Evolutionary conservation across 2,329 filamentous ascomycete species (phyloP).

Genomic region (Nigrospora osmanthi): DNA sequence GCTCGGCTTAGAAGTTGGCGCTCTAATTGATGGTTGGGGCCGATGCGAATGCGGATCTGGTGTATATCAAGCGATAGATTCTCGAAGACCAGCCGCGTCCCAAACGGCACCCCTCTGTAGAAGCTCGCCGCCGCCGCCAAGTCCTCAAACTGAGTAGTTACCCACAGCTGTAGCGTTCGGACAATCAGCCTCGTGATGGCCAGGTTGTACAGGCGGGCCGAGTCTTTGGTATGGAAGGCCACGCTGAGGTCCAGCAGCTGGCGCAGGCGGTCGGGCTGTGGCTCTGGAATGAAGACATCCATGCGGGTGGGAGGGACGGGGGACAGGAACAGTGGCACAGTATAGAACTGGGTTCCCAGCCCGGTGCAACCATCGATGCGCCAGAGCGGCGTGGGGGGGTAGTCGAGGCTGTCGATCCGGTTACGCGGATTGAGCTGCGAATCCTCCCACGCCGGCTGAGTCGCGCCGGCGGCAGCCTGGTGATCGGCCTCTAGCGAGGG

Average conservation of each 20-base stretch:
- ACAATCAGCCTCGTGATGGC: constrained; percentile 47
- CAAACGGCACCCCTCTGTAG: constrained; percentile 45
- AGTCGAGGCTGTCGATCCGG: constrained; percentile 47
- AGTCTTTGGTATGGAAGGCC: constrained; percentile 49
- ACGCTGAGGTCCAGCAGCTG: constrained; percentile 38
- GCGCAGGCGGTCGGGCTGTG: constrained; percentile 32
- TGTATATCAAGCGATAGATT: constrained; percentile 38
- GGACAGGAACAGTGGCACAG: constrained; percentile 42
- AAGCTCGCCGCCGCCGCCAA: constrained; percentile 18
- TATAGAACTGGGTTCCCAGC: constrained; percentile 50
- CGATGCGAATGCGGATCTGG: constrained; percentile 37
- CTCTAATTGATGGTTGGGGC: constrained; percentile 45
- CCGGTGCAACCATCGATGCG: constrained; percentile 50
- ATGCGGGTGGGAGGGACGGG: constrained; percentile 42
- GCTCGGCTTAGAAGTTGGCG: constrained; percentile 37
- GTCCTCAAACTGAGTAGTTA: constrained; percentile 22
- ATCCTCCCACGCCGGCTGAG: constrained; percentile 28
- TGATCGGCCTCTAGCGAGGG: constrained; percentile 5
- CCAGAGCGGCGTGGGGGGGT: constrained; percentile 39
- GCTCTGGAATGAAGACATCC: constrained; percentile 50
- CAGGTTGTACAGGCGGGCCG: constrained; percentile 35
- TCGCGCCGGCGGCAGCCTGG: constrained; percentile 3
- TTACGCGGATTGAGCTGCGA: constrained; percentile 54
- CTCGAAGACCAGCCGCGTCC: constrained; percentile 47
- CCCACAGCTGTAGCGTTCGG: constrained; percentile 46